These are phyloP conservation scores for Prunus persica DNA, from an alignment of 306 rosid species.

Conservation along the genomic window DNA sequence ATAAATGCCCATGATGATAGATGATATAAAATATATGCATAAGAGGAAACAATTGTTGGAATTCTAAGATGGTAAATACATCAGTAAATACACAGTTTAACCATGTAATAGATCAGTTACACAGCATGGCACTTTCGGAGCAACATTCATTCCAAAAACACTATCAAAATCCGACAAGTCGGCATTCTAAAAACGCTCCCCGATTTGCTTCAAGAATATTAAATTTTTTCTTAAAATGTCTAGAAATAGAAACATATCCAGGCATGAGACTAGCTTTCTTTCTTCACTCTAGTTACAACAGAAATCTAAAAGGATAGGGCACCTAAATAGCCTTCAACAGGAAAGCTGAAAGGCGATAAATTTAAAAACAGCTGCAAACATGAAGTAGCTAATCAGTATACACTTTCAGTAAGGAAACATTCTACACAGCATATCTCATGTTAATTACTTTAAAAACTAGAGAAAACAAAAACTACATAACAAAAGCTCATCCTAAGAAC, in stretches of 20 bases:
- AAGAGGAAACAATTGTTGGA: not conserved
- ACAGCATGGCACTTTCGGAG: not conserved
- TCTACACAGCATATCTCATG: not conserved
- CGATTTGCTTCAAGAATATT: not conserved
- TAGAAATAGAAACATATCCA: not conserved
- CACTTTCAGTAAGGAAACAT: not conserved
- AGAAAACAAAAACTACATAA: not conserved
- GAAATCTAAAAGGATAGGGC: not conserved
- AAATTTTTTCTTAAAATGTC: not conserved
- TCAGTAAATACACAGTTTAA: not conserved
- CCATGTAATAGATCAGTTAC: not conserved
- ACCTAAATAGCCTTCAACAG: not conserved
- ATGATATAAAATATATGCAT: not conserved
- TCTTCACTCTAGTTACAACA: not conserved
- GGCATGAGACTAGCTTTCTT: not conserved
- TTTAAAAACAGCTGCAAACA: conserved; percentile 3
- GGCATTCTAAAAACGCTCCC: not conserved
- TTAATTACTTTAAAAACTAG: not conserved
- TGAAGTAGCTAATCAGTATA: not conserved
- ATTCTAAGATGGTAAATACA: not conserved
- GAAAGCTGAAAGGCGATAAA: not conserved
- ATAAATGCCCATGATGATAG: not conserved
- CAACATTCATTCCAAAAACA: not conserved
- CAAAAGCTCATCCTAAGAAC: conserved; percentile 3
- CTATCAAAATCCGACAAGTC: not conserved